Evolutionary conservation across 441 rosid species (phyloP).

Genomic region (Syzygium syzygioides): DNA sequence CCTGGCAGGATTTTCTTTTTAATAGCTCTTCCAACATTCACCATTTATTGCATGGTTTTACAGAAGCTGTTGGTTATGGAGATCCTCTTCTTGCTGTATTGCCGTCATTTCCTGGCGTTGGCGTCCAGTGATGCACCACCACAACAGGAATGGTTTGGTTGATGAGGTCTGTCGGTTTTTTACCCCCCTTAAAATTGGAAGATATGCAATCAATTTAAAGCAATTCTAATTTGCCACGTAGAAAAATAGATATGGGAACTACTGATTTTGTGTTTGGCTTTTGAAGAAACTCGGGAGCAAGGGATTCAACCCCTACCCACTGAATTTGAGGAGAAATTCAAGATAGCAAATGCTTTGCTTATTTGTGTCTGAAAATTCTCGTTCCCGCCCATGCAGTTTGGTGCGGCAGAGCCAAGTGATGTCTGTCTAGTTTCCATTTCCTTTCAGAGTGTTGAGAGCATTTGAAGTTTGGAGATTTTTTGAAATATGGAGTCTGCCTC

Average conservation of each 20-base stretch:
- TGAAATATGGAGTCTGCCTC: background rate
- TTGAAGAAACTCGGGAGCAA: background rate
- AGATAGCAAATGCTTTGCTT: background rate
- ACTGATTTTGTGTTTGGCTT: background rate
- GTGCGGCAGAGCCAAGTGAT: background rate
- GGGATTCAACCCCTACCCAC: background rate
- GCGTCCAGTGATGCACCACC: background rate
- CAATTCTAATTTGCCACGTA: background rate
- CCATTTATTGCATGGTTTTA: background rate
- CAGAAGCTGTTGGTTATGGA: slow-evolving; percentile 85
- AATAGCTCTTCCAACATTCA: background rate
- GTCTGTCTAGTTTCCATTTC: background rate
- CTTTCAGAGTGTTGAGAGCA: background rate
- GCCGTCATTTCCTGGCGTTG: slow-evolving; percentile 68
- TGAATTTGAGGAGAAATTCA: background rate
- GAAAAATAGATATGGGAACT: background rate
- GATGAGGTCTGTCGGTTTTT: background rate
- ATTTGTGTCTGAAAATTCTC: background rate
- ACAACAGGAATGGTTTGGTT: background rate
- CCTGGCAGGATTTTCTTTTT: background rate
- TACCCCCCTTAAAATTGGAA: background rate
- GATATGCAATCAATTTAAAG: background rate
- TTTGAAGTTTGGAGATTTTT: background rate
- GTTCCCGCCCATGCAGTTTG: background rate
- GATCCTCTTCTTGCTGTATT: slow-evolving; percentile 81